A percentile compares a stretch with the other conserved stretches of the same genome.
These are phyloP conservation scores for Boletus sp. DNA, from an alignment of 1,284 basidiomycete genomes.

Conservation along the genomic window DNA sequence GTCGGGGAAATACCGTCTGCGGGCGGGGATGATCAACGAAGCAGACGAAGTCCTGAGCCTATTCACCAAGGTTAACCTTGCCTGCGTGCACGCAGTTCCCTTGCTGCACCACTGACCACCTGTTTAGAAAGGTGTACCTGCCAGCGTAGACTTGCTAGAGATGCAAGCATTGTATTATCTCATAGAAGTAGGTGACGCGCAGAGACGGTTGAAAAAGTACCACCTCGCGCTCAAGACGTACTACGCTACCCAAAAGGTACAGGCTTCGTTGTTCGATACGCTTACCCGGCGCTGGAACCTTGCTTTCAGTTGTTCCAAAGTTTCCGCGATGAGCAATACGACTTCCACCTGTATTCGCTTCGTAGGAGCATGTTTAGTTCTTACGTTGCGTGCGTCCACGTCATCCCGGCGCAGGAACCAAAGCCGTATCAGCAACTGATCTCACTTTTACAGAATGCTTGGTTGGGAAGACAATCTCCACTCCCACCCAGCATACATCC, in stretches of 20 bases:
- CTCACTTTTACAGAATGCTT: conserved; percentile 53
- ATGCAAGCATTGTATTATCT: conserved; percentile 95
- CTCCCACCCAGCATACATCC: conserved; percentile 73
- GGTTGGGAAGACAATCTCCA: conserved; percentile 81
- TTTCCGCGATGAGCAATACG: conserved; percentile 94
- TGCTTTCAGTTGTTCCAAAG: conserved; percentile 70
- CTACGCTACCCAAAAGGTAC: conserved; percentile 69
- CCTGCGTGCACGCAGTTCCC: neutral
- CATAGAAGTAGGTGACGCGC: conserved; percentile 76
- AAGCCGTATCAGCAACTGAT: neutral
- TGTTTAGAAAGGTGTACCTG: conserved; percentile 77
- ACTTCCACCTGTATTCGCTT: conserved; percentile 95
- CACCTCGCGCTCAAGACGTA: conserved; percentile 88
- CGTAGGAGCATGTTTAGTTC: conserved; percentile 86
- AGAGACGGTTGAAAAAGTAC: conserved; percentile 62
- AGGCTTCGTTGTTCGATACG: conserved; percentile 15
- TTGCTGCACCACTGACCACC: conserved; percentile 2
- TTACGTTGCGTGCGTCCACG: conserved; percentile 65
- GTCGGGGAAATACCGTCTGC: conserved; percentile 85
- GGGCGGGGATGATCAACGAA: conserved; percentile 75
- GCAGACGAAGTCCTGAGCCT: conserved; percentile 72
- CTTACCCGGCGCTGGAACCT: conserved; percentile 4
- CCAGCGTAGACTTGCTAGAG: conserved; percentile 84
- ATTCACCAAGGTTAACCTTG: conserved; percentile 76
- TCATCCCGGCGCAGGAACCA: neutral